phyloP scores from a whole-genome alignment of 1,284 basidiomycete species.

The Wolfiporia cocos region DNA sequence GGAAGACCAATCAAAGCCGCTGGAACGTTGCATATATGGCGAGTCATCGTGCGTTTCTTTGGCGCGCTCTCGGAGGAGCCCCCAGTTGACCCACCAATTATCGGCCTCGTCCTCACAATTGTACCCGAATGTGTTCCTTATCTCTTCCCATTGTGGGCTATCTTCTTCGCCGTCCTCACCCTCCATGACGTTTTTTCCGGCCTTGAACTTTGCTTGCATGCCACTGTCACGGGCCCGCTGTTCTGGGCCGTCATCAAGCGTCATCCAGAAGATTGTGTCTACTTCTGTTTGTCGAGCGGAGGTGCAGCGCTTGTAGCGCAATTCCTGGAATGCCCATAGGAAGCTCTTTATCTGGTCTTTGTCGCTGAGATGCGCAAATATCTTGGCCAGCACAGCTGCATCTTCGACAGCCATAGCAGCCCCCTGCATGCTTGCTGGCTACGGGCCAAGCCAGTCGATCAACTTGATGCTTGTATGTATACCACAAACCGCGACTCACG shows the following conservation, averaged over 20 bases:
- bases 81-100: slow-evolving; percentile 34
- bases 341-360: slow-evolving; percentile 45
- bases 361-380: slow-evolving; percentile 48
- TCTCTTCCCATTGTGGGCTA: slow-evolving; percentile 23
- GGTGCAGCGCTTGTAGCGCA: slow-evolving; percentile 25
- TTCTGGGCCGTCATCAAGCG: slow-evolving; percentile 14
- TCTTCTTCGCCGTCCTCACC: slow-evolving; percentile 19
- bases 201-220: slow-evolving; percentile 33
- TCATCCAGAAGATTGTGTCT: slow-evolving; percentile 13
- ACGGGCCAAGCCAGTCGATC: slow-evolving; percentile 3
- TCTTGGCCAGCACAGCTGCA: slow-evolving; percentile 47
- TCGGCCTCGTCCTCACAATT: slow-evolving; percentile 32
- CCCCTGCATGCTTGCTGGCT: slow-evolving; percentile 32
- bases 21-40: neutral
- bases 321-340: slow-evolving; percentile 47
- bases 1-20: neutral
- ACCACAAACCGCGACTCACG: slow-evolving; percentile 24
- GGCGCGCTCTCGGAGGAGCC: slow-evolving; percentile 28
- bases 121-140: slow-evolving; percentile 26
- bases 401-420: slow-evolving; percentile 43
- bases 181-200: slow-evolving; percentile 30
- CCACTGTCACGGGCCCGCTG: slow-evolving; percentile 36
- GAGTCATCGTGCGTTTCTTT: neutral
- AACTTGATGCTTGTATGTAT: neutral
- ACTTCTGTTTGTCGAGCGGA: slow-evolving; percentile 15